Conservation (phyloP, 495 filamentous ascomycete species). For the Aspergillus sclerotiicarbonarius region DNA sequence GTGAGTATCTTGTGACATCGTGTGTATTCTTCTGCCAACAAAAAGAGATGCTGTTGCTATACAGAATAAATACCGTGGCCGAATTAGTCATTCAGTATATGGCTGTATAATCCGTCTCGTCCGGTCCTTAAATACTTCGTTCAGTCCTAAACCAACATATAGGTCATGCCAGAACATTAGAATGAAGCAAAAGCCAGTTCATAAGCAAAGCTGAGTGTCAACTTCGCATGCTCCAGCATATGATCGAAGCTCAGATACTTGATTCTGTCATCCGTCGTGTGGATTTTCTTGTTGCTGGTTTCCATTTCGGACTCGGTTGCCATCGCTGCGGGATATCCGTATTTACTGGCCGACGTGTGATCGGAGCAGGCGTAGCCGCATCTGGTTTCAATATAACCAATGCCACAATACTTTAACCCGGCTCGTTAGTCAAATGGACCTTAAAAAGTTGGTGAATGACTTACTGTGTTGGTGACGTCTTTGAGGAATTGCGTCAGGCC, state of each 20-base stretch:
- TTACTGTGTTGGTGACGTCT: constrained; percentile 72
- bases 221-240: constrained; percentile 93
- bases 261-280: constrained; percentile 84
- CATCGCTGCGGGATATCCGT: constrained; percentile 92
- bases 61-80: no score
- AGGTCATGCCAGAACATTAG: constrained; percentile 16
- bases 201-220: constrained; percentile 87
- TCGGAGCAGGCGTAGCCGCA: constrained; percentile 98
- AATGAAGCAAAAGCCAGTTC: constrained; percentile 64
- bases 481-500: constrained; percentile 90
- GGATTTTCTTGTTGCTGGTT: constrained; percentile 84
- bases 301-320: constrained; percentile 91
- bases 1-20: no score
- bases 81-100: background rate
- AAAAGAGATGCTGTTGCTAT: no score
- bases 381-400: constrained; percentile 86
- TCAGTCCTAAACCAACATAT: constrained; percentile 1
- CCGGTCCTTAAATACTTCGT: background rate
- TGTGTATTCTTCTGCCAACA: no score
- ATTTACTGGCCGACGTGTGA: constrained; percentile 93
- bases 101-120: background rate
- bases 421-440: constrained; percentile 10
- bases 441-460: constrained; percentile 10
- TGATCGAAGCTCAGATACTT: constrained; percentile 91
- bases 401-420: constrained; percentile 71